Base-by-base conservation (phyloP, 1,139 yeast genomes). In the Pneumocystis canis region DNA sequence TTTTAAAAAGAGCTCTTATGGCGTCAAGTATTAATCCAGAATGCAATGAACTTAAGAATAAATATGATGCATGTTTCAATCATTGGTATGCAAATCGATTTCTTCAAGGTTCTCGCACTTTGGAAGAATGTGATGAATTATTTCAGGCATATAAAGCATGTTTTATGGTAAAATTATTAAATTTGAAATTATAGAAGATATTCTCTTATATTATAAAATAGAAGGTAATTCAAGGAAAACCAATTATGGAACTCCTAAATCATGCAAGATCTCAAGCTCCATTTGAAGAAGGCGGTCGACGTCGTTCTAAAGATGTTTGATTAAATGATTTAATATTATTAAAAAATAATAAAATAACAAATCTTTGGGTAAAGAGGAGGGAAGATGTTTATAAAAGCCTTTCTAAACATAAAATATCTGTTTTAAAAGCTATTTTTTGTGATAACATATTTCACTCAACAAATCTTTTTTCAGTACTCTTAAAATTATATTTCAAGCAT, bases 41-140 rank as follows among this genome's bases (percentile, higher is more conserved):
- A n/a, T 63, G 65, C 58, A 63, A 63, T 31, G 61, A 61, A 58
- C 30, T 63, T 37, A 63, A 65, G 63, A 58, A 63, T 39, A 31
- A 61, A 47, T 65, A 65, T 58, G 66, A 65, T 39, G 60, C 66
- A 53, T 65, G 66, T 57, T 65, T 65, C 61, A 65, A 65, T 32
- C 63, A 65, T 61, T 65, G 66, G 66, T 65, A 65, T 59, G 60
- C 65, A 57, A 63, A 63, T 32, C 32, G 62, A 57, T 58, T 65
- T 65, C 61, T 60, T 63, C 37, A 62, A 60, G 66, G 66, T 6
- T 62, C 61, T 41, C 41, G 62, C 25, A 53, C 58, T n/a, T 40
- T 61, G 41, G 61, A 62, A 31, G 64, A 63, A 31, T 65, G 66
- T 53, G 64, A 61, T 20, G 66, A 65, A 40, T 58, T 63, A 28